Percentiles rank a stretch among this genome's conserved stretches.
Evolutionary conservation across 768 basidiomycete genomes (phyloP).

Genomic region (Hortiboletus campestris): DNA sequence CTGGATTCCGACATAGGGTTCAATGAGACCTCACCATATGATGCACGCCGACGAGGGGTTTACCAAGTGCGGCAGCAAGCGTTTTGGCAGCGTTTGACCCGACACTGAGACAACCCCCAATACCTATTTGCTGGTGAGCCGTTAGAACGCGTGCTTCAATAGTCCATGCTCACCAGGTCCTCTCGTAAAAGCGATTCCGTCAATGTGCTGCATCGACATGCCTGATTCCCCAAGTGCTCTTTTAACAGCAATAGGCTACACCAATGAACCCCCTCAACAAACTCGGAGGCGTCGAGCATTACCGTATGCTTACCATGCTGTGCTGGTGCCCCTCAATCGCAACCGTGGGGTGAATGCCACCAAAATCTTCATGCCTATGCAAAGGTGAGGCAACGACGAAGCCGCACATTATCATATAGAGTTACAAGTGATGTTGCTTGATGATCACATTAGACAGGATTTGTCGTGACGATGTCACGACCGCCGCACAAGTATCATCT

Average conservation of each 20-base stretch:
- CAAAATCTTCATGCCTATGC: constrained; percentile 32
- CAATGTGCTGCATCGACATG: constrained; percentile 58
- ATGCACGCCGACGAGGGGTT: constrained; percentile 87
- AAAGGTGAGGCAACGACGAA: not conserved
- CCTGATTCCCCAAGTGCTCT: constrained; percentile 66
- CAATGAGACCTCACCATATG: constrained; percentile 37
- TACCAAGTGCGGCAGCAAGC: constrained; percentile 70
- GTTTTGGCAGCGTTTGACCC: constrained; percentile 82
- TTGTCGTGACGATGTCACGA: constrained; percentile 67
- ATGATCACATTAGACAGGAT: constrained; percentile 85
- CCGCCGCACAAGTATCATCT: constrained; percentile 90
- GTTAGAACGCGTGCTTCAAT: not conserved
- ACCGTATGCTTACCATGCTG: constrained; percentile 55
- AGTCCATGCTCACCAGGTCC: constrained; percentile 60
- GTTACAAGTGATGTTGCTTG: constrained; percentile 68
- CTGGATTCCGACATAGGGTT: too few species aligned
- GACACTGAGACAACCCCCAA: constrained; percentile 77
- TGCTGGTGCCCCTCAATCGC: constrained; percentile 79
- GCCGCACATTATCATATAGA: too few species aligned
- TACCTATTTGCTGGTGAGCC: constrained; percentile 43
- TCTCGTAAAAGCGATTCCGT: constrained; percentile 89
- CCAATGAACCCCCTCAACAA: not conserved
- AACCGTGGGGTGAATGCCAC: constrained; percentile 76
- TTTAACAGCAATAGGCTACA: constrained; percentile 70
- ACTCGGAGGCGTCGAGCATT: not conserved